phyloP scores from a whole-genome alignment of 2,329 filamentous ascomycete species.

The Diaporthe destruens region DNA sequence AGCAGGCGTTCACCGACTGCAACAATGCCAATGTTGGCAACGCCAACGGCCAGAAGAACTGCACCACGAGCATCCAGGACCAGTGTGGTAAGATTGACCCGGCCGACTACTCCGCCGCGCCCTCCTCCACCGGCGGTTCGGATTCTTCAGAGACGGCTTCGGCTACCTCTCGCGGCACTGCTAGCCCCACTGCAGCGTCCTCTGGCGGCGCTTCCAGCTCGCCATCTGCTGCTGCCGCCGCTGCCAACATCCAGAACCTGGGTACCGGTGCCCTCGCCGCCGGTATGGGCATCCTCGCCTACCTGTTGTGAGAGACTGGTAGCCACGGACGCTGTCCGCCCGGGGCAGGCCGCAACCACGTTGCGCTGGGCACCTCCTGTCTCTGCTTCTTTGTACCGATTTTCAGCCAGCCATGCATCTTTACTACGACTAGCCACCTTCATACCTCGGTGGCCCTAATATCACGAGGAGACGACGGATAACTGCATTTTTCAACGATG shows the following conservation, averaged over 20 bases:
- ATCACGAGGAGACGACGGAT: constrained; percentile 43
- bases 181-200: constrained; percentile 38
- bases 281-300: constrained; percentile 66
- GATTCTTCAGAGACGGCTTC: constrained; percentile 33
- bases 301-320: constrained; percentile 57
- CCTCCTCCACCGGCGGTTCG: constrained; percentile 44
- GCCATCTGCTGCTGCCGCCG: constrained; percentile 45
- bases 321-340: constrained; percentile 12
- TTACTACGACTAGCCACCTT: constrained; percentile 37
- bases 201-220: constrained; percentile 43
- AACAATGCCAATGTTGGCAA: constrained; percentile 57
- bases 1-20: constrained; percentile 62
- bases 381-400: constrained; percentile 43
- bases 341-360: constrained; percentile 21
- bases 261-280: constrained; percentile 62
- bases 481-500: constrained; percentile 38
- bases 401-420: constrained; percentile 39
- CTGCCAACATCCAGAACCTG: constrained; percentile 51
- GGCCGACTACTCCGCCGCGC: constrained; percentile 45
- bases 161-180: constrained; percentile 35
- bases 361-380: constrained; percentile 36
- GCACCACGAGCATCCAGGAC: constrained; percentile 60
- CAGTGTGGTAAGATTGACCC: constrained; percentile 62
- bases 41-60: constrained; percentile 59
- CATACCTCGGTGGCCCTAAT: constrained; percentile 41